phyloP scores from a whole-genome alignment of 495 filamentous ascomycete genomes.

The Trichoderma erinaceum region DNA sequence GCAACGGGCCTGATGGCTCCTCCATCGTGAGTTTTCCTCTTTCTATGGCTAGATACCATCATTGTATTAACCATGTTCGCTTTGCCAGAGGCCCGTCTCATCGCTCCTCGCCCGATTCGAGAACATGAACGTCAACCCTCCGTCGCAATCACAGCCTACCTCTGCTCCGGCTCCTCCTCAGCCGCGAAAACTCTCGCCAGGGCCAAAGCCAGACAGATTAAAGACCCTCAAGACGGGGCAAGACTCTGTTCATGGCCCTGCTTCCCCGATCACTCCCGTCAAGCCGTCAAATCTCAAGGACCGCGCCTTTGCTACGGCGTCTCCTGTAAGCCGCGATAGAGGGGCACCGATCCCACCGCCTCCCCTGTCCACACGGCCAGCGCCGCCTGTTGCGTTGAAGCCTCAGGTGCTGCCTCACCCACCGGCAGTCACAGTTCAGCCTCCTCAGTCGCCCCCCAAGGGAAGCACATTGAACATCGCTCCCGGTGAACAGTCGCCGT shows the following conservation, averaged over 20 bases:
- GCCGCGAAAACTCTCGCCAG: constrained; percentile 32
- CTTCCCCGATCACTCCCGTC: constrained; percentile 26
- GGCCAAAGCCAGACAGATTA: constrained; percentile 34
- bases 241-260: constrained; percentile 50
- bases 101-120: constrained; percentile 91
- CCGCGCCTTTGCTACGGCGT: constrained; percentile 25
- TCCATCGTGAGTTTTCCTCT: constrained; percentile 46
- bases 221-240: constrained; percentile 40
- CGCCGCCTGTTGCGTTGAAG: constrained; percentile 30
- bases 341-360: constrained; percentile 14
- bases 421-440: constrained; percentile 65
- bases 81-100: constrained; percentile 68
- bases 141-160: constrained; percentile 19
- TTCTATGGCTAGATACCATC: not conserved
- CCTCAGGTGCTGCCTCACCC: constrained; percentile 50
- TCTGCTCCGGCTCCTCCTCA: constrained; percentile 31
- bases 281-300: constrained; percentile 20
- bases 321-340: constrained; percentile 21
- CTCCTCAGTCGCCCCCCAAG: constrained; percentile 68
- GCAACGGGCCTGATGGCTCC: constrained; percentile 49
- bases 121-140: constrained; percentile 59
- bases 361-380: constrained; percentile 26
- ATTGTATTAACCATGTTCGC: constrained; percentile 20
- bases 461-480: constrained; percentile 29
- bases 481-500: constrained; percentile 33